Evolutionary conservation across 352 stramenopile species (phyloP).

Genomic region (Phytophthora citricola): DNA sequence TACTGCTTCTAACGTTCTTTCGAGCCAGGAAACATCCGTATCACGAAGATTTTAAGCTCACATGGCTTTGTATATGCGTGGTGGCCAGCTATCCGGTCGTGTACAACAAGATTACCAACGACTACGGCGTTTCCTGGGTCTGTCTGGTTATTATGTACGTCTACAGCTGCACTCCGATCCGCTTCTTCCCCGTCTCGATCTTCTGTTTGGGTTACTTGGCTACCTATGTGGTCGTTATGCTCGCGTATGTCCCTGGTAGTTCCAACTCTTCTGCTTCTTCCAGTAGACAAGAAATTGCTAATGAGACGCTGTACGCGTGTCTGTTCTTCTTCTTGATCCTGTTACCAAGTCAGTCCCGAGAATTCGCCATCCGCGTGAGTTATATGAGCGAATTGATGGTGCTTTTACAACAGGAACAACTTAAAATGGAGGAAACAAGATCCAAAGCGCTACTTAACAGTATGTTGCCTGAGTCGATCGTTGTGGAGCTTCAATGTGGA

Average conservation of each 20-base stretch:
- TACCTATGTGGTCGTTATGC: slow-evolving; percentile 78
- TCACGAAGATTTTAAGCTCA: slow-evolving; percentile 67
- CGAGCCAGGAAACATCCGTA: slow-evolving; percentile 69
- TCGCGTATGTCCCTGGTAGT: slow-evolving; percentile 59
- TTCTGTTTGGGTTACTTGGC: slow-evolving; percentile 73
- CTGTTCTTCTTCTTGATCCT: slow-evolving; percentile 87
- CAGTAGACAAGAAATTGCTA: slow-evolving; percentile 58
- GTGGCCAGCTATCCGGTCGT: slow-evolving; percentile 73
- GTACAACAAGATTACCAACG: slow-evolving; percentile 87
- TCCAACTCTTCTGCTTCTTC: slow-evolving; percentile 25
- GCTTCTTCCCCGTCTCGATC: slow-evolving; percentile 81
- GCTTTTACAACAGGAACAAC: slow-evolving; percentile 78
- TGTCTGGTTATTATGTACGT: slow-evolving; percentile 89
- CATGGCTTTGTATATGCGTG: slow-evolving; percentile 68
- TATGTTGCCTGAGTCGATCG: slow-evolving; percentile 85
- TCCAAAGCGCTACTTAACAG: slow-evolving; percentile 84
- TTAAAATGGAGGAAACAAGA: slow-evolving; percentile 81
- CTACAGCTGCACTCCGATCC: slow-evolving; percentile 82
- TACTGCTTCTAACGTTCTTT: slow-evolving; percentile 74
- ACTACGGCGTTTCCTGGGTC: slow-evolving; percentile 84
- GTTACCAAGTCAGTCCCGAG: slow-evolving; percentile 74
- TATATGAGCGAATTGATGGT: slow-evolving; percentile 91
- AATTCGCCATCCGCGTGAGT: slow-evolving; percentile 83
- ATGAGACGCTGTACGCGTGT: slow-evolving; percentile 82
- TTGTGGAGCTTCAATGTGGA: slow-evolving; percentile 76